These are phyloP conservation scores for Blastobotrys terrestris DNA, from an alignment of 805 yeast species.

Conservation along the genomic window DNA sequence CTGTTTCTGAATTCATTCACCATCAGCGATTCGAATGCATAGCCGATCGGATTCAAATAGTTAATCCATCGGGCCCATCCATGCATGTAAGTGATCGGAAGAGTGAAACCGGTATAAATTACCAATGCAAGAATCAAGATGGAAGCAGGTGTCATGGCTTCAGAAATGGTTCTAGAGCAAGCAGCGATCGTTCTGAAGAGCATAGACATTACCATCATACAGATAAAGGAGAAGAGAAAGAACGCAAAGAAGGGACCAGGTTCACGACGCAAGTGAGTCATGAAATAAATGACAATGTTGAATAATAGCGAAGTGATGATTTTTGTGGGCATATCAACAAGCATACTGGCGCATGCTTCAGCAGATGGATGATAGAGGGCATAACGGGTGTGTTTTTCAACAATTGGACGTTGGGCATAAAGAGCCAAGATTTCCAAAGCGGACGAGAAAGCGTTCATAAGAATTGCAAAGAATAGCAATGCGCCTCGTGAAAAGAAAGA, in stretches of 20 bases:
- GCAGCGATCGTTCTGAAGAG: slow-evolving; percentile 40
- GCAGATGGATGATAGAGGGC: slow-evolving; percentile 58
- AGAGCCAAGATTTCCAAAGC: slow-evolving; percentile 39
- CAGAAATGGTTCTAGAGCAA: slow-evolving; percentile 31
- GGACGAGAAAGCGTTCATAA: slow-evolving; percentile 42
- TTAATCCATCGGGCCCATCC: slow-evolving; percentile 49
- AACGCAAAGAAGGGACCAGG: slow-evolving; percentile 54
- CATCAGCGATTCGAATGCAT: slow-evolving; percentile 42
- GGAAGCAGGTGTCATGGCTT: slow-evolving; percentile 42
- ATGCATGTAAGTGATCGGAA: slow-evolving; percentile 40
- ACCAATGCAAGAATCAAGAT: slow-evolving; percentile 35
- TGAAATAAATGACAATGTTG: slow-evolving; percentile 46
- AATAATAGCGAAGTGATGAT: slow-evolving; percentile 39
- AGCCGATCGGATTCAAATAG: slow-evolving; percentile 41
- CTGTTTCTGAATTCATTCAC: slow-evolving; percentile 41
- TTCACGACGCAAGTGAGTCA: slow-evolving; percentile 45
- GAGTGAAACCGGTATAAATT: slow-evolving; percentile 43
- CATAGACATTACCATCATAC: slow-evolving; percentile 52
- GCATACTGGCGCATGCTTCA: slow-evolving; percentile 55
- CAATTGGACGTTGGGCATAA: slow-evolving; percentile 46
- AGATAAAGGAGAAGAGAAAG: slow-evolving; percentile 36
- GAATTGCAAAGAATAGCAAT: slow-evolving; percentile 51
- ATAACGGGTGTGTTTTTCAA: slow-evolving; percentile 52
- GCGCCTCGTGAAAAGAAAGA: slow-evolving; percentile 57
- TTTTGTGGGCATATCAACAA: slow-evolving; percentile 54